Evolutionary conservation across 768 basidiomycete genomes (phyloP).

Genomic region (Psilocybe subaeruginosa): DNA sequence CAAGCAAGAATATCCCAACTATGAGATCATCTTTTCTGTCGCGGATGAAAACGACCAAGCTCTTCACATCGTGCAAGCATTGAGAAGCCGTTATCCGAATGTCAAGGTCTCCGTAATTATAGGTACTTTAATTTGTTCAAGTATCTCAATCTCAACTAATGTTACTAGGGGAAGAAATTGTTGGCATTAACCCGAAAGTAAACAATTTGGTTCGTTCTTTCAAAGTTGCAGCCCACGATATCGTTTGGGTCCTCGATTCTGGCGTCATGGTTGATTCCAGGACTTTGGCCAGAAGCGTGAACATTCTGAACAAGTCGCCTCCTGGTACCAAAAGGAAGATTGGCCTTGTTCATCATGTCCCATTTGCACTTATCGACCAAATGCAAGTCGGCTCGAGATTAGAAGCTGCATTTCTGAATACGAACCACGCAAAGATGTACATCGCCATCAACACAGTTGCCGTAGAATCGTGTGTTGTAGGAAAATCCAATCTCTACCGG

Average conservation of each 20-base stretch:
- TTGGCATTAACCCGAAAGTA: conserved; percentile 96
- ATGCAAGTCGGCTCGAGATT: conserved; percentile 76
- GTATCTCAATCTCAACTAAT: neutral
- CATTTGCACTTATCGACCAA: conserved; percentile 79
- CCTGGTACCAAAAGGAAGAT: conserved; percentile 49
- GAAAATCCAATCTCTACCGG: conserved; percentile 94
- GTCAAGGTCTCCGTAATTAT: conserved; percentile 76
- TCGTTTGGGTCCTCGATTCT: conserved; percentile 98
- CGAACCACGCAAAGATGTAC: conserved; percentile 98
- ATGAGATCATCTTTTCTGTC: conserved; percentile 89
- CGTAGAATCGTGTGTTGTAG: conserved; percentile 93
- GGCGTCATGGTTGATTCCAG: conserved; percentile 80
- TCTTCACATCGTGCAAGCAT: conserved; percentile 75
- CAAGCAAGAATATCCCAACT: conserved; percentile 88
- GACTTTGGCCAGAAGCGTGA: conserved; percentile 85
- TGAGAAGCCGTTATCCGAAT: conserved; percentile 77
- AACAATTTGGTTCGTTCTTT: conserved; percentile 94
- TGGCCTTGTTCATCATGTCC: conserved; percentile 94
- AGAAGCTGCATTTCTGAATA: conserved; percentile 95
- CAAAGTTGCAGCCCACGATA: conserved; percentile 78
- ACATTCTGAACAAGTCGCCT: conserved; percentile 57
- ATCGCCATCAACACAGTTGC: conserved; percentile 89
- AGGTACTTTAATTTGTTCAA: conserved; percentile 44
- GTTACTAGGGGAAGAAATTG: conserved; percentile 69
- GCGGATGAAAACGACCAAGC: conserved; percentile 91